Evolutionary conservation across 805 yeast genomes (phyloP).

Genomic region (Myxozyma nipponensis): DNA sequence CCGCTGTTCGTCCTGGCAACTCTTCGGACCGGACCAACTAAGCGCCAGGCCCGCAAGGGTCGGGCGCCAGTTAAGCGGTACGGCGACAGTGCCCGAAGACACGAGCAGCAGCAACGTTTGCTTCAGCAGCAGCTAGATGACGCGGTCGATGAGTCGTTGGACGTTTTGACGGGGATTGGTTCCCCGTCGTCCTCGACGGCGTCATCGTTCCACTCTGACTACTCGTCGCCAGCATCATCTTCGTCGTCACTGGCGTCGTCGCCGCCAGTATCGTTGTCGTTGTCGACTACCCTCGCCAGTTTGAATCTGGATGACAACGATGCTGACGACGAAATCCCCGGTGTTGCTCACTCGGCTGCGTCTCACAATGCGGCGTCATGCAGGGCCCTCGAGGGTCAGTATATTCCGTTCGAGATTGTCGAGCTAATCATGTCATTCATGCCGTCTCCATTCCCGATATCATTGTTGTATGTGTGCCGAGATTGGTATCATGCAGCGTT

Average conservation of each 20-base stretch:
- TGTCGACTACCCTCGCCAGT: slow-evolving; percentile 1
- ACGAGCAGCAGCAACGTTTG: too few relatives aligned
- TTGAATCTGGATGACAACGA: slow-evolving; percentile 35
- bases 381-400: slow-evolving; percentile 57
- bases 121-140: not conserved
- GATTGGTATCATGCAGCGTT: slow-evolving; percentile 56
- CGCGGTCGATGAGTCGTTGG: not conserved
- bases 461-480: slow-evolving; percentile 45
- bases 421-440: slow-evolving; percentile 77
- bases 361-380: slow-evolving; percentile 54
- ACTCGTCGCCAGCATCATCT: slow-evolving; percentile 18
- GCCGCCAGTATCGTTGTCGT: slow-evolving; percentile 44
- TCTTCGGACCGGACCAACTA: slow-evolving; percentile 28
- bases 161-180: not conserved
- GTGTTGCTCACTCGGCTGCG: slow-evolving; percentile 61
- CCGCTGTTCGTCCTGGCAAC: slow-evolving; percentile 2
- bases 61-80: slow-evolving; percentile 30
- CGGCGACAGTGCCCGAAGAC: slow-evolving; percentile 7
- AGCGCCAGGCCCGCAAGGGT: slow-evolving; percentile 31
- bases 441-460: slow-evolving; percentile 47
- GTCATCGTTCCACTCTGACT: slow-evolving; percentile 39
- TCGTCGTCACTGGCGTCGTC: slow-evolving; percentile 10
- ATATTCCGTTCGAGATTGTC: slow-evolving; percentile 69
- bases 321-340: slow-evolving; percentile 35
- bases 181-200: slow-evolving; percentile 1